These are phyloP conservation scores for Solanum chaucha DNA, from an alignment of 257 asterid genomes.

Conservation along the genomic window DNA sequence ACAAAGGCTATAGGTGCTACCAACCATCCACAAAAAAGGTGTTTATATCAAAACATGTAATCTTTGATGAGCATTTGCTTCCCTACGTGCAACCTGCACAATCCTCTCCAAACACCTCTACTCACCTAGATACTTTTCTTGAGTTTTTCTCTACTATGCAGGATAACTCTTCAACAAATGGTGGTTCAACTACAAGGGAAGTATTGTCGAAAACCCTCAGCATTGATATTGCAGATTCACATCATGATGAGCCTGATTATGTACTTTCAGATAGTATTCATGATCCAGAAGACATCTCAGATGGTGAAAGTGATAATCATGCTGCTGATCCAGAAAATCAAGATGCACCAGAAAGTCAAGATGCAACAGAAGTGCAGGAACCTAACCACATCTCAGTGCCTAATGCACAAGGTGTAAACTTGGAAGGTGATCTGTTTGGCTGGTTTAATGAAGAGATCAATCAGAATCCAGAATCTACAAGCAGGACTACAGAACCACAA, in stretches of 20 bases:
- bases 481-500: too few relatives aligned
- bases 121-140: background rate
- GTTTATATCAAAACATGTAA: background rate
- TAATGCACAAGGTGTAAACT: too few relatives aligned
- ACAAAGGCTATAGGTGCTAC: background rate
- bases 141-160: background rate
- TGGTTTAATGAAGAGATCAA: too few relatives aligned
- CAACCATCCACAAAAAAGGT: background rate
- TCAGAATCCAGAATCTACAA: too few relatives aligned
- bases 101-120: background rate
- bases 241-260: background rate
- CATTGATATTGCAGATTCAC: background rate
- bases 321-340: background rate
- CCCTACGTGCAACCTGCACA: too few relatives aligned
- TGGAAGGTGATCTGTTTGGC: too few relatives aligned
- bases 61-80: background rate
- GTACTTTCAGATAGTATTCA: background rate
- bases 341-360: background rate
- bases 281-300: background rate
- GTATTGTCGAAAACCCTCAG: background rate
- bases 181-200: background rate
- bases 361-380: too few relatives aligned
- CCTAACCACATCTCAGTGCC: too few relatives aligned
- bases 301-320: background rate
- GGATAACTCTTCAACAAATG: background rate